These are phyloP conservation scores for Bruguiera parviflora DNA, from an alignment of 345 rosid species.

Conservation along the genomic window DNA sequence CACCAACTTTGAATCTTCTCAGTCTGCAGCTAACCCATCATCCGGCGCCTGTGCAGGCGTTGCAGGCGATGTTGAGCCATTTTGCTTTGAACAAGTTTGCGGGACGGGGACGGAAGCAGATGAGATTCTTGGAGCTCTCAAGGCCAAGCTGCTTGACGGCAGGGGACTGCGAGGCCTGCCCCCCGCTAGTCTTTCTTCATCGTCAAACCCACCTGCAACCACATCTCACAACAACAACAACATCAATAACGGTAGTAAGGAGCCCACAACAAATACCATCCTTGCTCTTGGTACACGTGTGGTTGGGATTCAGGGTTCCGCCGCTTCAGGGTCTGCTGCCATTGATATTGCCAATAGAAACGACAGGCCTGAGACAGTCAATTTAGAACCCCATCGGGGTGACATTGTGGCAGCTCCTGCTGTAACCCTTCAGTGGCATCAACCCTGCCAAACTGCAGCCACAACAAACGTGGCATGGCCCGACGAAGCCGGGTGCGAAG, in stretches of 20 bases:
- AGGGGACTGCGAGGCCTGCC: slow-evolving; percentile 25
- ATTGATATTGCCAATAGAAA: too few relatives aligned
- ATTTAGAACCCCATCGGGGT: slow-evolving; percentile 13
- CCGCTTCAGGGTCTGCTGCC: not conserved
- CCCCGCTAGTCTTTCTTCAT: slow-evolving; percentile 1
- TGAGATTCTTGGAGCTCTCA: slow-evolving; percentile 51
- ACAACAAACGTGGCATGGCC: slow-evolving; percentile 28
- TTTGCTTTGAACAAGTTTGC: slow-evolving; percentile 49
- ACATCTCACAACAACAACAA: slow-evolving; percentile 1
- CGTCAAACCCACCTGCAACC: slow-evolving; percentile 1
- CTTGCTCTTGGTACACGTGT: not conserved
- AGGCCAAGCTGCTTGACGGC: slow-evolving; percentile 45
- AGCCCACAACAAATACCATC: not conserved
- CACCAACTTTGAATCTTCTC: slow-evolving; percentile 46
- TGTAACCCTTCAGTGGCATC: slow-evolving; percentile 24
- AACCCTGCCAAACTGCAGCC: slow-evolving; percentile 11
- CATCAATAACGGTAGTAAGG: slow-evolving; percentile 1
- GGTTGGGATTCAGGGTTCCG: not conserved
- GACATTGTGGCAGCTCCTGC: slow-evolving; percentile 13
- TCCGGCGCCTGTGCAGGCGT: not conserved
- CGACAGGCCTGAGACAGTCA: slow-evolving; percentile 5
- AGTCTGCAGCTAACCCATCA: slow-evolving; percentile 8
- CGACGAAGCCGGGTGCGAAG: slow-evolving; percentile 18
- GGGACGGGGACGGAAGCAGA: slow-evolving; percentile 28
- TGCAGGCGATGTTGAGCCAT: slow-evolving; percentile 35